Conservation (phyloP, 108 stramenopile species). For the Discostella stelligeroides region DNA sequence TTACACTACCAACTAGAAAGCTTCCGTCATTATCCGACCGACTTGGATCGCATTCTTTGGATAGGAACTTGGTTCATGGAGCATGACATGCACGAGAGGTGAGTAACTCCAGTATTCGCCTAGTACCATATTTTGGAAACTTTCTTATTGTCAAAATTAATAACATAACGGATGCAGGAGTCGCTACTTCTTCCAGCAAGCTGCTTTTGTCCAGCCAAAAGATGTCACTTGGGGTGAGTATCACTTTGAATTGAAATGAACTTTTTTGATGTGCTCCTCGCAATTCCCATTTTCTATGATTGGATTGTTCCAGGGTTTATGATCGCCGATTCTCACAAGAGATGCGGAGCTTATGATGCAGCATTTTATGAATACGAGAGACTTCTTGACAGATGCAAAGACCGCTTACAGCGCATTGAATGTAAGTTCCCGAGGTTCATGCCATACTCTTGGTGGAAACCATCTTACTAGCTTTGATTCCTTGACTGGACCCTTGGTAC, state of each 20-base stretch:
- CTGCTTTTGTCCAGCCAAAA: constrained; percentile 80
- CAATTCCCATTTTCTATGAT: not conserved
- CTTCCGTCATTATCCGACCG: constrained; percentile 83
- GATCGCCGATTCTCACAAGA: constrained; percentile 79
- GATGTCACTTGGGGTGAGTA: constrained; percentile 87
- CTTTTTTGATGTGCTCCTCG: not conserved
- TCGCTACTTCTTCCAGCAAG: constrained; percentile 78
- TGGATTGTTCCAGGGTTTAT: constrained; percentile 53
- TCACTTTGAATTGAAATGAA: not conserved
- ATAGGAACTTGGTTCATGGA: constrained; percentile 91
- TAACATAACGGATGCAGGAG: not conserved
- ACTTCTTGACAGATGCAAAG: constrained; percentile 73
- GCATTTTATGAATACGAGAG: constrained; percentile 76
- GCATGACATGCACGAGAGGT: constrained; percentile 86
- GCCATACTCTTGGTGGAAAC: not conserved
- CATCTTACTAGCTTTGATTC: not conserved
- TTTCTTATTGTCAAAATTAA: not conserved
- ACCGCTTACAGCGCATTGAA: constrained; percentile 59
- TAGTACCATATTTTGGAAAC: not conserved
- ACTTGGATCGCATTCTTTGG: constrained; percentile 86
- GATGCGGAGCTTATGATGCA: constrained; percentile 61
- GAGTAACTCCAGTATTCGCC: constrained; percentile 33
- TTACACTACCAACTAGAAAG: constrained; percentile 72
- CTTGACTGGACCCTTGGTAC: constrained; percentile 7
- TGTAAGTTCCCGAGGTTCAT: constrained; percentile 23